Percentiles rank a stretch among this genome's conserved stretches.
Conservation (phyloP, 192 early-diverging fungal species). For the Coemansia sp. region DNA sequence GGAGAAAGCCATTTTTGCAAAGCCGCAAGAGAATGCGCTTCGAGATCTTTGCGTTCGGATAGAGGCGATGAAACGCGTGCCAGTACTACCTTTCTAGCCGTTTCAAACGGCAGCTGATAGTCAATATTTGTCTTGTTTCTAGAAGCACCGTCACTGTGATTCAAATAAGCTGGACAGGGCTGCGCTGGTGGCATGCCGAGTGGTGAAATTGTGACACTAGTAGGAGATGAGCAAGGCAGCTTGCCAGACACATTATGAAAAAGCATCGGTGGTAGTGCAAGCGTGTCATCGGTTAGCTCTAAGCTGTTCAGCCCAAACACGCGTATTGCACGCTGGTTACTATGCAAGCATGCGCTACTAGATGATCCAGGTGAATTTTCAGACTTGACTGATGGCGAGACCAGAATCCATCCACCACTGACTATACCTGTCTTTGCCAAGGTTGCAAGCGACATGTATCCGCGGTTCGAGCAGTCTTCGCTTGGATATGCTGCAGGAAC, state of each 20-base stretch:
- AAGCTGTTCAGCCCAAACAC: slow-evolving; percentile 26
- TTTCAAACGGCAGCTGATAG: slow-evolving; percentile 27
- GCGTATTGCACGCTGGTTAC: slow-evolving; percentile 34
- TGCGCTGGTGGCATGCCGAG: slow-evolving; percentile 21
- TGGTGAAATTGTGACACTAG: slow-evolving; percentile 12
- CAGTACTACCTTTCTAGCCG: slow-evolving; percentile 33
- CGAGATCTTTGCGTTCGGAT: slow-evolving; percentile 42
- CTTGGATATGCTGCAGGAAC: slow-evolving; percentile 15
- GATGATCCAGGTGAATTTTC: not conserved
- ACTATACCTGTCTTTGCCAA: slow-evolving; percentile 37
- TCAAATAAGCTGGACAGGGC: slow-evolving; percentile 22
- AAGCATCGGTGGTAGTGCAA: slow-evolving; percentile 41
- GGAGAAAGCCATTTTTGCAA: slow-evolving; percentile 37
- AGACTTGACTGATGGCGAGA: slow-evolving; percentile 4
- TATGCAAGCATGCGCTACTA: not conserved
- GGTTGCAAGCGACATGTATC: slow-evolving; percentile 34
- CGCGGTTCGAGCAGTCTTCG: slow-evolving; percentile 38
- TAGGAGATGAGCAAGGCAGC: not conserved
- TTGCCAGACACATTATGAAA: slow-evolving; percentile 15
- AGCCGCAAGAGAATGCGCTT: slow-evolving; percentile 29
- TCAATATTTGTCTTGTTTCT: not conserved
- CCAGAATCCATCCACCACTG: slow-evolving; percentile 43
- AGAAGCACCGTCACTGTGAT: not conserved
- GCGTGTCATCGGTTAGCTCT: not conserved
- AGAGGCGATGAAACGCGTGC: slow-evolving; percentile 46